Evolutionary conservation across 495 filamentous ascomycete genomes (phyloP).

Genomic region (Lophium mytilinum): DNA sequence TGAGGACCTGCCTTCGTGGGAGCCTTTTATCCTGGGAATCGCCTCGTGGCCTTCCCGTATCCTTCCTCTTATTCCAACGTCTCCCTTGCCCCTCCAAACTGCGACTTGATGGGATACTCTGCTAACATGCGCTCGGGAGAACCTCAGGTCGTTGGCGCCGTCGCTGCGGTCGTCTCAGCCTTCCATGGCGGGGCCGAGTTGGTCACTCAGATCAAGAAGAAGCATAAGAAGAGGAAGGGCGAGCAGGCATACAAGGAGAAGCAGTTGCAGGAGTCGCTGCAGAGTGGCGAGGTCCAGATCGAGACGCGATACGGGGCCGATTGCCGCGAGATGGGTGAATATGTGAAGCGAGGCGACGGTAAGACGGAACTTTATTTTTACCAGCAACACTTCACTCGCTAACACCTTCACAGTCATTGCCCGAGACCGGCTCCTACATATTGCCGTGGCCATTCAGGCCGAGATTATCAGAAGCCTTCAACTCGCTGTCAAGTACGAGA

Average conservation of each 20-base stretch:
- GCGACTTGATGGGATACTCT: neutral
- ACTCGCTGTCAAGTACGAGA: slow-evolving; percentile 32
- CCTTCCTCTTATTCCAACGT: too few relatives aligned
- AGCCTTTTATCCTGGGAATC: too few relatives aligned
- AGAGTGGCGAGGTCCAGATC: slow-evolving; percentile 15
- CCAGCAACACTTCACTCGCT: slow-evolving; percentile 7
- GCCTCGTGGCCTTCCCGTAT: too few relatives aligned
- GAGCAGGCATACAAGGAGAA: slow-evolving; percentile 27
- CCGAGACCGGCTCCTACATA: slow-evolving; percentile 37
- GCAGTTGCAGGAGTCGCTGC: slow-evolving; percentile 20
- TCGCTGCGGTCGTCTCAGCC: slow-evolving; percentile 39
- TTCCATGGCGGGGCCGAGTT: slow-evolving; percentile 39
- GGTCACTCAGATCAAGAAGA: slow-evolving; percentile 34
- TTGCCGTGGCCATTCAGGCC: slow-evolving; percentile 38
- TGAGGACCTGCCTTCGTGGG: neutral
- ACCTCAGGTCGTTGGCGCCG: slow-evolving; percentile 33
- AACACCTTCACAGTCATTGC: slow-evolving; percentile 18
- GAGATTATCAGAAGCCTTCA: slow-evolving; percentile 40
- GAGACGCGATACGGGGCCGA: slow-evolving; percentile 10
- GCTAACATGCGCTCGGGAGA: neutral
- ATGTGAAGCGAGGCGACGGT: slow-evolving; percentile 35
- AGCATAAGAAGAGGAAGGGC: slow-evolving; percentile 25
- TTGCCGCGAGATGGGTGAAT: slow-evolving; percentile 16
- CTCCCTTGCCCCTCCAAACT: too few relatives aligned
- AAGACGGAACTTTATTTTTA: slow-evolving; percentile 5